Base-by-base conservation (phyloP, 345 rosid species). In the Populus ilicifolia region DNA sequence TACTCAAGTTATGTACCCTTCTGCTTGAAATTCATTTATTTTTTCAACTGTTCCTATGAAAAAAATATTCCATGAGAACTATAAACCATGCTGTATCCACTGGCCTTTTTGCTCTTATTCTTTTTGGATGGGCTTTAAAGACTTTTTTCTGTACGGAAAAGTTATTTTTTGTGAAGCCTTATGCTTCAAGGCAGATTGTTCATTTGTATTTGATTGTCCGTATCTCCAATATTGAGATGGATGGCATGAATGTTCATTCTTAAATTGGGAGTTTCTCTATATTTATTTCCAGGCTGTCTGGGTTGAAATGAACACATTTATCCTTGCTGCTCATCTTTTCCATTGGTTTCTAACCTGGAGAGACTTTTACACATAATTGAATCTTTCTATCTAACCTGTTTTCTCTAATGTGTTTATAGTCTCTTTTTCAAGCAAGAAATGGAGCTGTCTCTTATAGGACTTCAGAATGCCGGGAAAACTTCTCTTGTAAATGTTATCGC, bases 381-480 rank as follows among this genome's bases (percentile, higher is more conserved):
- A 56, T 78, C 1, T 50, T 12, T 50, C 30, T 18, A 23, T 78
- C 18, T 30, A 2, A 50, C n/a, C 0, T 1, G 25, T 21, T 54
- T 9, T 52, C 8, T 48, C 35, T 13, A 29, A 50, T 74, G 61
- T 56, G 61, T 56, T 81, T 86, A 85, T 87, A 92, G 94, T 83
- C 93, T 90, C 41, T 92, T 92, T 77, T 92, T 89, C 81, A 90
- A 92, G 85, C 97, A 92, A 81, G 94, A 92, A 83, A 92, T 92
- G 94, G 97, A 90, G 85, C 86, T 92, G 65, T 90, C 97, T n/a
- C 83, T 92, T 54, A 92, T 92, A 74, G 97, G 97, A 72, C 93
- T 92, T 82, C 97, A 92, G 74, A 92, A 92, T 86, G 94, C 93
- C 48, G 97, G 97, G 74, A 90, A 92, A 82, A 92, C 97, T 54